phyloP scores from a whole-genome alignment of 352 stramenopile species.

The Saprolegnia parasitica region DNA sequence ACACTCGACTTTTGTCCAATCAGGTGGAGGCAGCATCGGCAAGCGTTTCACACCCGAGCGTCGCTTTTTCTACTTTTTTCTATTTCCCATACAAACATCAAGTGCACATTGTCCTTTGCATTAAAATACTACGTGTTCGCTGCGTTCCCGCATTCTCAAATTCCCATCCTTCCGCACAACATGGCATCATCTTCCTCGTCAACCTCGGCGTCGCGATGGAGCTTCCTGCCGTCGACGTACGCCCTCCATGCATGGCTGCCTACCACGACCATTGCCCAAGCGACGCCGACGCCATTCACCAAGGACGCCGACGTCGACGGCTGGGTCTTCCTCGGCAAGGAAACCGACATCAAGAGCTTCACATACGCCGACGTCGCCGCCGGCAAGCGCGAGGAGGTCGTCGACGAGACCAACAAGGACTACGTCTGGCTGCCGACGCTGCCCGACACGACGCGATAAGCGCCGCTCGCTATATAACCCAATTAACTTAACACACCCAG shows the following conservation, averaged over 20 bases:
- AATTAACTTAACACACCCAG: neutral
- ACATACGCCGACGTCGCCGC: slow-evolving; percentile 45
- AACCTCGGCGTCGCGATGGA: no score
- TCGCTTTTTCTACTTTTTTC: no score
- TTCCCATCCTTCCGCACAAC: neutral
- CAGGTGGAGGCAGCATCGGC: no score
- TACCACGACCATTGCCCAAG: neutral
- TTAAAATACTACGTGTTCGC: no score
- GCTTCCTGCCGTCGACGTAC: neutral
- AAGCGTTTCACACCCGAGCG: no score
- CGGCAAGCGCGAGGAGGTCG: slow-evolving; percentile 31
- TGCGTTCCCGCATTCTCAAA: no score
- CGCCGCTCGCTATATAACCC: neutral
- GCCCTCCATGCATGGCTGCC: neutral
- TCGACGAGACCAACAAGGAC: slow-evolving; percentile 6
- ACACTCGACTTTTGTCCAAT: no score
- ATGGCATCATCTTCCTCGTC: neutral
- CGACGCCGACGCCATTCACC: slow-evolving; percentile 32
- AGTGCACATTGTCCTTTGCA: no score
- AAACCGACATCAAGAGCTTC: slow-evolving; percentile 32
- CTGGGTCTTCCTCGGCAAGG: slow-evolving; percentile 46
- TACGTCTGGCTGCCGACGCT: slow-evolving; percentile 12
- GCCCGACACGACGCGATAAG: neutral
- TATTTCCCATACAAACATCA: no score
- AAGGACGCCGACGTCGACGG: slow-evolving; percentile 42